Conservation (phyloP, 352 stramenopile species). For the Phytophthora macrochlamydospora region DNA sequence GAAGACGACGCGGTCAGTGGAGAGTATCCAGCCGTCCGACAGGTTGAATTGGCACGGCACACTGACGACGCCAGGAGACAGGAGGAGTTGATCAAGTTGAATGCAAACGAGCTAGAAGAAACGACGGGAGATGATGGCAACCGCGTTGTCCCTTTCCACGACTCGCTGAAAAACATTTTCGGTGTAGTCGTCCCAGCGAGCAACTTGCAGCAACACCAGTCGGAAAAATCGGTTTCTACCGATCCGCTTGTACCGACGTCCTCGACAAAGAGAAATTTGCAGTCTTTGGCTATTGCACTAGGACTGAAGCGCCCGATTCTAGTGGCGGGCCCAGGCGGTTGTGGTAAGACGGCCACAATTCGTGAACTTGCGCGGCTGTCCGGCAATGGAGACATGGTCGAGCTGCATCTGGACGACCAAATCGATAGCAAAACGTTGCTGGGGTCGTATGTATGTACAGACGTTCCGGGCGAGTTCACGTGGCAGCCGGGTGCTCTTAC, state of each 20-base stretch:
- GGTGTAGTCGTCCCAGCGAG: slow-evolving; percentile 80
- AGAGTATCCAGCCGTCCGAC: slow-evolving; percentile 36
- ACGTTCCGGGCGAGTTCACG: slow-evolving; percentile 98
- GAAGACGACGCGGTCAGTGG: slow-evolving; percentile 53
- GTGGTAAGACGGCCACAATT: slow-evolving; percentile 84
- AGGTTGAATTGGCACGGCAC: slow-evolving; percentile 71
- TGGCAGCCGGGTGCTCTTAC: slow-evolving; percentile 98
- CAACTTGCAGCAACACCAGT: slow-evolving; percentile 33
- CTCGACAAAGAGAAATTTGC: slow-evolving; percentile 78
- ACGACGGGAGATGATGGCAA: slow-evolving; percentile 2
- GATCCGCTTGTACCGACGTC: slow-evolving; percentile 62
- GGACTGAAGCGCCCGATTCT: slow-evolving; percentile 80
- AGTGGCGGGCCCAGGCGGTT: slow-evolving; percentile 69
- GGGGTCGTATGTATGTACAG: slow-evolving; percentile 98
- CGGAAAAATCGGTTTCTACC: slow-evolving; percentile 12
- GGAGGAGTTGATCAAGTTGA: slow-evolving; percentile 56
- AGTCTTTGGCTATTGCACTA: slow-evolving; percentile 83
- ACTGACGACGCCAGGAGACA: slow-evolving; percentile 43
- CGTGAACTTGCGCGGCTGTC: slow-evolving; percentile 81
- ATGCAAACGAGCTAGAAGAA: slow-evolving; percentile 29
- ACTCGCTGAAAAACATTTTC: slow-evolving; percentile 82
- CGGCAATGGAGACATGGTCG: slow-evolving; percentile 91
- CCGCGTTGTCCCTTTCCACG: slow-evolving; percentile 55
- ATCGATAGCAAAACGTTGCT: slow-evolving; percentile 99
- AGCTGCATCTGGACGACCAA: slow-evolving; percentile 99